These are phyloP conservation scores for Thraustochytrium sp. DNA, from an alignment of 352 stramenopile genomes.

Conservation along the genomic window DNA sequence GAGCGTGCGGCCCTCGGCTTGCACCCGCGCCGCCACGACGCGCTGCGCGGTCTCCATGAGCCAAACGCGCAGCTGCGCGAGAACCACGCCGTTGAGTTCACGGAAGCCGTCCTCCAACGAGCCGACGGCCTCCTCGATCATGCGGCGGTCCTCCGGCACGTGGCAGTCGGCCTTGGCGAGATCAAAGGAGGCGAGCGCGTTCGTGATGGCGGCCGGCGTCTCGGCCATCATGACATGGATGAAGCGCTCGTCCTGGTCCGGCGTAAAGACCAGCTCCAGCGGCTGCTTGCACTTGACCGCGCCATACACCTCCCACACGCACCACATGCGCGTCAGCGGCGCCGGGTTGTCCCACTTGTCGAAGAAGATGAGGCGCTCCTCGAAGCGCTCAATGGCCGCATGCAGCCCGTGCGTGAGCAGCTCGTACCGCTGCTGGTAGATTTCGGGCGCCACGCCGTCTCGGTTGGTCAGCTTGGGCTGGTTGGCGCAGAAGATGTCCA, in stretches of 20 bases:
- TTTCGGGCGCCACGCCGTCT: not conserved
- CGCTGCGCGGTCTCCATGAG: not conserved
- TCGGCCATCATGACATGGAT: not conserved
- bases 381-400: not conserved
- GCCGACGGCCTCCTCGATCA: not conserved
- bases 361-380: conserved; percentile 17
- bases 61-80: not conserved
- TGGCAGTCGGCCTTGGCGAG: not conserved
- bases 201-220: not conserved
- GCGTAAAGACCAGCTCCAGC: not conserved
- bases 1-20: no score
- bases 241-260: not conserved
- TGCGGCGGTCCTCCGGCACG: not conserved
- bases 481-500: conserved; percentile 30
- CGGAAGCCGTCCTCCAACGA: not conserved
- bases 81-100: not conserved
- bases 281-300: not conserved
- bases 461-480: not conserved
- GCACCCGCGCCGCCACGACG: no score
- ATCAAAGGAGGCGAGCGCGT: not conserved
- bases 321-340: not conserved
- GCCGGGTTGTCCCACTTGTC: not conserved
- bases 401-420: not conserved
- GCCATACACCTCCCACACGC: conserved; percentile 35
- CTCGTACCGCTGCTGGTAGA: no score